A percentile compares a stretch with the other conserved stretches of the same genome.
Conservation (phyloP, 1,139 yeast genomes). For the Blastobotrys ciferrii region DNA sequence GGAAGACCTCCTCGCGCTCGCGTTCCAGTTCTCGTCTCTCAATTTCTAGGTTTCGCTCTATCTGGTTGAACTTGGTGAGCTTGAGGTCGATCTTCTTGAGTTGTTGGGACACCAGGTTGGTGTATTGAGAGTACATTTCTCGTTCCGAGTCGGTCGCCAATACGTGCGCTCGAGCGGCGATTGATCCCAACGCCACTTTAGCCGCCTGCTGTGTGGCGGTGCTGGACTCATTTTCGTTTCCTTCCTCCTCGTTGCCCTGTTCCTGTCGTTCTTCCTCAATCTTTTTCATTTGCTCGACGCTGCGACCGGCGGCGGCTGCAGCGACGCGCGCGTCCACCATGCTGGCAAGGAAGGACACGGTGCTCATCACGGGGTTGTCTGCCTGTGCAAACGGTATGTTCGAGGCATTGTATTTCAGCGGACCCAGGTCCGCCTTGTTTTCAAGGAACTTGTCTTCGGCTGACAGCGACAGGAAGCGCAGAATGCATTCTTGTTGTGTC, state of each 20-base stretch:
- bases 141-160: conserved; percentile 83
- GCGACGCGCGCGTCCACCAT: conserved; percentile 87
- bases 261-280: conserved; percentile 15
- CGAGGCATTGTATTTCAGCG: conserved; percentile 72
- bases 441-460: conserved; percentile 70
- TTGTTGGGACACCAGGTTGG: conserved; percentile 72
- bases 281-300: conserved; percentile 42
- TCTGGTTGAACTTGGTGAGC: conserved; percentile 60
- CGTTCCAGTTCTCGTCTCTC: conserved; percentile 72
- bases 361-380: conserved; percentile 91
- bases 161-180: conserved; percentile 81
- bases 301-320: conserved; percentile 60
- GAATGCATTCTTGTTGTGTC: conserved; percentile 77
- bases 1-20: conserved; percentile 77
- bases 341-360: conserved; percentile 81
- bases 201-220: conserved; percentile 21
- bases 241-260: conserved; percentile 17
- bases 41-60: conserved; percentile 75
- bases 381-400: conserved; percentile 73
- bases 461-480: conserved; percentile 76
- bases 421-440: conserved; percentile 44
- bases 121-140: conserved; percentile 47
- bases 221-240: conserved; percentile 16
- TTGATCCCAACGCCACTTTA: conserved; percentile 36
- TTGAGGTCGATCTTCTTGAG: conserved; percentile 75